phyloP scores from a whole-genome alignment of 345 rosid species.

The Eucalyptus microcorys region DNA sequence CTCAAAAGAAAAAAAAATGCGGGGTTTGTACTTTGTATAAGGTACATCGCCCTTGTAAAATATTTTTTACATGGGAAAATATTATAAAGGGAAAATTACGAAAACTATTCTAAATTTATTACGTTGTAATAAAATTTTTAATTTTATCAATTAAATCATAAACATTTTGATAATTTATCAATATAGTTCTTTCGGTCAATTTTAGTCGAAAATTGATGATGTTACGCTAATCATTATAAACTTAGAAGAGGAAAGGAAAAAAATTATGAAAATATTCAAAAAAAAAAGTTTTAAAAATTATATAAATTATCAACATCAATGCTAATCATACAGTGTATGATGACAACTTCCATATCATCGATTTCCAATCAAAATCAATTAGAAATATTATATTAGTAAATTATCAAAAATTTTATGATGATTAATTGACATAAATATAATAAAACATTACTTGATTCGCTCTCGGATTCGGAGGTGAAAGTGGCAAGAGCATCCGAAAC shows the following conservation, averaged over 20 bases:
- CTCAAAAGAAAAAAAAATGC: neutral
- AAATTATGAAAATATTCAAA: too few relatives aligned
- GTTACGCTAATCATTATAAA: fast-evolving
- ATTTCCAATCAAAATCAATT: fast-evolving
- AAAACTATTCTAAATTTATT: fast-evolving
- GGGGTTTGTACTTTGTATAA: neutral
- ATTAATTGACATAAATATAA: too few relatives aligned
- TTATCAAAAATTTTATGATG: too few relatives aligned
- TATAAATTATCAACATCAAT: fast-evolving
- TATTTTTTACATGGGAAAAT: neutral
- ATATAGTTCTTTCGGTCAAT: fast-evolving
- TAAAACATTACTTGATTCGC: neutral
- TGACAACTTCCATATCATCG: fast-evolving
- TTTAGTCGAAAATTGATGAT: fast-evolving
- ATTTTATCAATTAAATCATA: fast-evolving
- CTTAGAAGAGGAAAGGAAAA: fast-evolving
- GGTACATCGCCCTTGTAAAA: neutral
- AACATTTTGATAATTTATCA: fast-evolving
- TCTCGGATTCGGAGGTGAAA: neutral
- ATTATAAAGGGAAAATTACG: neutral
- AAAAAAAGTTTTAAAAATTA: too few relatives aligned
- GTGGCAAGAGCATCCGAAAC: neutral
- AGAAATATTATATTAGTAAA: fast-evolving
- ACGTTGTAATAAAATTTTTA: fast-evolving
- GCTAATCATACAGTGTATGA: fast-evolving